Evolutionary conservation across 441 rosid genomes (phyloP), one percentile per base, ranked within the genome.

Genomic region (Macaranga tanarius): DNA sequence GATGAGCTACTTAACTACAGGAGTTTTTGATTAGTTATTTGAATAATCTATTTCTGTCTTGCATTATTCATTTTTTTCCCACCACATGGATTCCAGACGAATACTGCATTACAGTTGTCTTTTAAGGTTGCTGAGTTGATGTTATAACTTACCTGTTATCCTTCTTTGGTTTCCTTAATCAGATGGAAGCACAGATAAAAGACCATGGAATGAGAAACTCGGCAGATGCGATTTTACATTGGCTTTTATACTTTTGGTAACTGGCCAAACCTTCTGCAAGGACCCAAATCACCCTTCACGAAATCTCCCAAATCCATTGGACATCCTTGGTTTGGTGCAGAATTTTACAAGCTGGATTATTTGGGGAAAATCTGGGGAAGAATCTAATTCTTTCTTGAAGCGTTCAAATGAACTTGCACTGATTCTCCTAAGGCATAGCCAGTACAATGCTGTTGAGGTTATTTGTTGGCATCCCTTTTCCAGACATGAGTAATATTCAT

Each of bases 401-500:
- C 97, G 90, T 75, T 86, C 96, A 73, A 83, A 86, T 70, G 95
- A 92, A 77, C 86, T 93, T 86, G 91, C 93, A 57, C 73, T 84
- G 61, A 83, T 83, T 82, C 90, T 96, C 31, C 86, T 92, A 64
- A 86, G 88, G 77, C 89, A 93, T 81, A 92, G 97, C 72, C 99
- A 96, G 69, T 86, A 87, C 78, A 83, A 86, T 78, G 97, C 99
- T 56, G 97, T 85, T 79, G 94, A 96, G 99, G 99, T 95, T 69
- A 64, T 72, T 69, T 73, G 25, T 28, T 22, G 74, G 54, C 72
- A 28, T 25, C 73, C 72, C 51, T 28, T 58, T 76, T 71, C 58
- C 31, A 25, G 12, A 69, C 56, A 31, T 72, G 72, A 71, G 48
- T 58, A 59, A 57, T 28, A 59, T 34, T 80, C 19, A 23, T 51